Evolutionary conservation across 352 stramenopile genomes (phyloP).

Genomic region (Pythium volutum): DNA sequence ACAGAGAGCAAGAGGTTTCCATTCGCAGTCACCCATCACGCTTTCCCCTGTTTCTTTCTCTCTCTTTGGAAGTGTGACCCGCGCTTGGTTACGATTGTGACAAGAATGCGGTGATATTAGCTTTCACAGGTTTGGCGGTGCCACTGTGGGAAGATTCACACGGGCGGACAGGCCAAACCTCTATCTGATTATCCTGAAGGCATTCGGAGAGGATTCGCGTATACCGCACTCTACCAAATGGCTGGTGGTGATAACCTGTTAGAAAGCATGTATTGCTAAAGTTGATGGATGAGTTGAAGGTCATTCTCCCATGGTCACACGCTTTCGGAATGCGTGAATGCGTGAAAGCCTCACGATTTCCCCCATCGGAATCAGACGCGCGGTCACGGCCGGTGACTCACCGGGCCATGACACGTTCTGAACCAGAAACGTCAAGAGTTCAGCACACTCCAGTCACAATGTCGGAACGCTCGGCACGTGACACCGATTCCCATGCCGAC

Average conservation of each 20-base stretch:
- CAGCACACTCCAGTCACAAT: neutral
- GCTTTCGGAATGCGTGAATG: conserved; percentile 10
- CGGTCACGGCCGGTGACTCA: too few species aligned
- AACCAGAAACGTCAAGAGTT: conserved; percentile 6
- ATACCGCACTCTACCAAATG: neutral
- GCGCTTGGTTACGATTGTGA: neutral
- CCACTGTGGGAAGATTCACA: conserved; percentile 4
- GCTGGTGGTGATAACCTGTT: neutral
- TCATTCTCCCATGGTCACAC: neutral
- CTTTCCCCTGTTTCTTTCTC: neutral
- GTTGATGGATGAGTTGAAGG: neutral
- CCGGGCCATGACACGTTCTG: neutral
- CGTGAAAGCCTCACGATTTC: neutral
- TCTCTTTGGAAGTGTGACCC: too few species aligned
- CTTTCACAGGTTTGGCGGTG: neutral
- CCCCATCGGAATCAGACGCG: neutral
- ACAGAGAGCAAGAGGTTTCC: neutral
- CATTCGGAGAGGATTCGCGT: neutral
- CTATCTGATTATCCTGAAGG: conserved; percentile 8
- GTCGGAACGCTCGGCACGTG: too few species aligned
- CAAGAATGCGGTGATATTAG: neutral
- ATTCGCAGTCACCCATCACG: neutral
- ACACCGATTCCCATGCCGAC: neutral
- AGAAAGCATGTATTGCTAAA: neutral
- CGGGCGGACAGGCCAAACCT: neutral